phyloP scores from a whole-genome alignment of 441 rosid genomes.

The Euphorbia schlechtendalii region DNA sequence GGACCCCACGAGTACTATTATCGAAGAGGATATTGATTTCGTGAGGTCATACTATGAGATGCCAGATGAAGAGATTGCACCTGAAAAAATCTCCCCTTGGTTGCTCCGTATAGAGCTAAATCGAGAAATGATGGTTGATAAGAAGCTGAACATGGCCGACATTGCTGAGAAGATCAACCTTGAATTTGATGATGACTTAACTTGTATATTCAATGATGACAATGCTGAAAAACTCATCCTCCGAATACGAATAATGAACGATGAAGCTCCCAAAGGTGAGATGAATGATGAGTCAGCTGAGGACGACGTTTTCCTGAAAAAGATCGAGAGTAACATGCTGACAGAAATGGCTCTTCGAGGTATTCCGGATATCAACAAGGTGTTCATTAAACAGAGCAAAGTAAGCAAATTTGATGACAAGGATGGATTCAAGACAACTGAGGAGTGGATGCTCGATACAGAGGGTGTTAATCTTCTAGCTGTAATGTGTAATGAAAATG shows the following conservation, averaged over 20 bases:
- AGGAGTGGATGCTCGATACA: conserved; percentile 98
- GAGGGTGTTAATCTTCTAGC: conserved; percentile 99
- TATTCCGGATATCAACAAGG: conserved; percentile 94
- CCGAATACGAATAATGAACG: conserved; percentile 97
- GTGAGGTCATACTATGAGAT: conserved; percentile 93
- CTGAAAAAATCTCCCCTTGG: conserved; percentile 97
- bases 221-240: conserved; percentile 91
- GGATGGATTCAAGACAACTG: conserved; percentile 72
- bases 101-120: conserved; percentile 93
- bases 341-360: conserved; percentile 99
- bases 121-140: conserved; percentile 99
- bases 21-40: conserved; percentile 89
- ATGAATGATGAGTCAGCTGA: conserved; percentile 85
- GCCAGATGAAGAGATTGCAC: conserved; percentile 97
- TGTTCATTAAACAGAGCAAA: conserved; percentile 78
- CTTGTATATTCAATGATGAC: conserved; percentile 96
- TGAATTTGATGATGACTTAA: conserved; percentile 92
- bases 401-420: conserved; percentile 73
- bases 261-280: conserved; percentile 93
- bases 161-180: conserved; percentile 95
- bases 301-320: conserved; percentile 95
- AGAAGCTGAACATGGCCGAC: conserved; percentile 95
- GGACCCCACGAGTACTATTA: conserved; percentile 85
- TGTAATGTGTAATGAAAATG: conserved; percentile 94
- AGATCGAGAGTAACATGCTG: conserved; percentile 98